Conservation (phyloP, 257 asterid genomes). For the Fraxinus anomala region DNA sequence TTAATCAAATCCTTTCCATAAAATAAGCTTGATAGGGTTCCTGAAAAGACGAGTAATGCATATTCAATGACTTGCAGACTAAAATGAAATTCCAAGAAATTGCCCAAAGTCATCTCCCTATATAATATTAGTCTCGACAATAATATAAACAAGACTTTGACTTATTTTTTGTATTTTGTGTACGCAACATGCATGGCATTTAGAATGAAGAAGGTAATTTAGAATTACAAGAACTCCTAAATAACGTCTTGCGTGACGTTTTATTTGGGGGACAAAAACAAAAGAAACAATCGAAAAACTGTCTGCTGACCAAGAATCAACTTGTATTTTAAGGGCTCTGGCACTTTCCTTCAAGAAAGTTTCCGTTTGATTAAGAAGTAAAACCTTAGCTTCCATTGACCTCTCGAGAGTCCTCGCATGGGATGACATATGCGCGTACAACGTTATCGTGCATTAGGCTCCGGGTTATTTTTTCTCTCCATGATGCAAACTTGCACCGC, state of each 20-base stretch:
- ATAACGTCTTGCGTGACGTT: slow-evolving; percentile 41
- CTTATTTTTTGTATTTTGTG: no score
- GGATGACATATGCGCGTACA: background rate
- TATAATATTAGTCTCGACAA: no score
- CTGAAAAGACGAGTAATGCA: background rate
- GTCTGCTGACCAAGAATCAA: slow-evolving; percentile 19
- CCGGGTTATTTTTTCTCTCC: no score
- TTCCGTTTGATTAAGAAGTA: background rate
- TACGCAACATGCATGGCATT: no score
- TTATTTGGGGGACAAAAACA: background rate
- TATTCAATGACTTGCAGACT: slow-evolving; percentile 10
- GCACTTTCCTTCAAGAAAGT: background rate
- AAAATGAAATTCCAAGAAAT: slow-evolving; percentile 21
- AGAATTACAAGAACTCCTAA: background rate
- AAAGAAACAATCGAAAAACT: slow-evolving; percentile 17
- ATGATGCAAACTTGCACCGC: background rate
- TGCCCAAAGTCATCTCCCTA: background rate
- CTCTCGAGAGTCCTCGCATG: background rate
- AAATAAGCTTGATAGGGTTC: background rate
- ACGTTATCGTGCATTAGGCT: background rate
- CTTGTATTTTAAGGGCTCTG: background rate
- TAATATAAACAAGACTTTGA: no score
- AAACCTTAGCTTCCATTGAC: background rate
- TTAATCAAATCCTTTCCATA: slow-evolving; percentile 10
- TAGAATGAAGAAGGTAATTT: background rate